A percentile compares a stretch with the other conserved stretches of the same genome.
Conservation (phyloP, 2,329 filamentous ascomycete species). For the Fonsecaea erecta region DNA sequence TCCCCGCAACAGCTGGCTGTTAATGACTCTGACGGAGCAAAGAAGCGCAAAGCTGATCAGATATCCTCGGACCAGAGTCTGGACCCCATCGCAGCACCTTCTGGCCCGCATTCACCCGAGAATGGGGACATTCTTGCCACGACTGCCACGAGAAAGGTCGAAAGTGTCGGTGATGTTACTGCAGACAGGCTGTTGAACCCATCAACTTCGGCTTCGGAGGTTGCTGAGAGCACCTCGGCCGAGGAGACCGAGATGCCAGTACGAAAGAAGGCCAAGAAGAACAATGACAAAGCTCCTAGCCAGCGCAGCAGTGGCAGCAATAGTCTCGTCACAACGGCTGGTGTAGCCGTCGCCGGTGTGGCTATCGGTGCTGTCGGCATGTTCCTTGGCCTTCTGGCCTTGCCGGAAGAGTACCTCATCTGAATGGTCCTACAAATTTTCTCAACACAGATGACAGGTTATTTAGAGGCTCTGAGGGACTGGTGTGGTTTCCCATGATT, state of each 20-base stretch:
- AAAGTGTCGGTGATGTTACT: not conserved
- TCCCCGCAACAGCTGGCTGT: not conserved
- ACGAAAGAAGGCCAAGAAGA: constrained; percentile 32
- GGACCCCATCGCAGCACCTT: not conserved
- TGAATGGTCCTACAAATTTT: constrained; percentile 26
- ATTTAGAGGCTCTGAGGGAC: not conserved
- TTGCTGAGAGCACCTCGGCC: constrained; percentile 36
- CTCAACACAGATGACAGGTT: not conserved
- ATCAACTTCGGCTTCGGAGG: constrained; percentile 36
- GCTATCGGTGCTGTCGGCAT: constrained; percentile 50
- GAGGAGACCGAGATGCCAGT: constrained; percentile 21
- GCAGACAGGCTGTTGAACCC: constrained; percentile 3
- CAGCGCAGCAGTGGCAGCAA: constrained; percentile 9
- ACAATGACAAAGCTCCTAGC: constrained; percentile 12
- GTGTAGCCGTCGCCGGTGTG: constrained; percentile 47
- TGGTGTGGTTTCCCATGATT: not conserved
- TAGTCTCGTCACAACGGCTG: constrained; percentile 45
- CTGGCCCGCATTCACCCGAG: not conserved
- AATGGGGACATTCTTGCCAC: not conserved
- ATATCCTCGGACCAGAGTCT: constrained; percentile 36
- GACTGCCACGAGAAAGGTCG: not conserved
- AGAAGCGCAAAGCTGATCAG: constrained; percentile 35
- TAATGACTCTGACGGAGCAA: constrained; percentile 1
- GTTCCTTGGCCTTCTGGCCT: constrained; percentile 47
- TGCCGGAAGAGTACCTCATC: constrained; percentile 51